These are phyloP conservation scores for Dactylellina haptotyla DNA, from an alignment of 2,329 filamentous ascomycete species.

Conservation along the genomic window DNA sequence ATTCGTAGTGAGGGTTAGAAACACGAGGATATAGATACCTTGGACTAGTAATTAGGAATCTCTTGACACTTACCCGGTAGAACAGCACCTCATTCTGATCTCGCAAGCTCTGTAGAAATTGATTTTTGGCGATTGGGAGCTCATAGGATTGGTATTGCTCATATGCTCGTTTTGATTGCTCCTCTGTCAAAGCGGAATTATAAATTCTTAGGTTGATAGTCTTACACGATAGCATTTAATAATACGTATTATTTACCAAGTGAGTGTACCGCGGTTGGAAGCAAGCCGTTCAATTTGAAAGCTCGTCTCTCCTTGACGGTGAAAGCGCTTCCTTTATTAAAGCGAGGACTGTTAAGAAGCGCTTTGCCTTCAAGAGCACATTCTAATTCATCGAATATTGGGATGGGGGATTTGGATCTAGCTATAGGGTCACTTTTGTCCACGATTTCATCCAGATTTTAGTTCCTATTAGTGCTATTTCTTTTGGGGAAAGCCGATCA, in stretches of 20 bases:
- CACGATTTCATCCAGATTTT: no score
- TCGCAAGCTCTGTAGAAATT: constrained; percentile 84
- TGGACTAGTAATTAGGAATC: no score
- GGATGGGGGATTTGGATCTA: constrained; percentile 41
- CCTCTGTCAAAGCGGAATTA: constrained; percentile 63
- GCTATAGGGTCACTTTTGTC: no score
- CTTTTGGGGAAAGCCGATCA: no score
- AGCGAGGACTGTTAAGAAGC: constrained; percentile 72
- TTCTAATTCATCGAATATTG: constrained; percentile 27
- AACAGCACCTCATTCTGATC: constrained; percentile 87
- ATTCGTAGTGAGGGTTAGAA: not conserved
- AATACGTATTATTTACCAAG: constrained; percentile 61
- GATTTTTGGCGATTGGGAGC: constrained; percentile 79
- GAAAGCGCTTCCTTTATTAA: constrained; percentile 88
- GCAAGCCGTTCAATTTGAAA: constrained; percentile 77
- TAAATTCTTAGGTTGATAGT: not conserved
- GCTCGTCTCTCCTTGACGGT: constrained; percentile 72
- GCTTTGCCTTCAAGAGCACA: constrained; percentile 62
- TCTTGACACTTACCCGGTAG: constrained; percentile 70
- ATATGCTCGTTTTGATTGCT: constrained; percentile 81
- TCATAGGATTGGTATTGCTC: constrained; percentile 75
- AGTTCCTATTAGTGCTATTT: no score
- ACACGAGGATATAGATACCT: no score
- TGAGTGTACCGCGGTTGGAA: constrained; percentile 77
- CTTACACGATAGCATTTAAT: not conserved